Evolutionary conservation across 768 basidiomycete species (phyloP), one percentile per base, ranked within the genome.

Genomic region (Boletus reticuloceps): DNA sequence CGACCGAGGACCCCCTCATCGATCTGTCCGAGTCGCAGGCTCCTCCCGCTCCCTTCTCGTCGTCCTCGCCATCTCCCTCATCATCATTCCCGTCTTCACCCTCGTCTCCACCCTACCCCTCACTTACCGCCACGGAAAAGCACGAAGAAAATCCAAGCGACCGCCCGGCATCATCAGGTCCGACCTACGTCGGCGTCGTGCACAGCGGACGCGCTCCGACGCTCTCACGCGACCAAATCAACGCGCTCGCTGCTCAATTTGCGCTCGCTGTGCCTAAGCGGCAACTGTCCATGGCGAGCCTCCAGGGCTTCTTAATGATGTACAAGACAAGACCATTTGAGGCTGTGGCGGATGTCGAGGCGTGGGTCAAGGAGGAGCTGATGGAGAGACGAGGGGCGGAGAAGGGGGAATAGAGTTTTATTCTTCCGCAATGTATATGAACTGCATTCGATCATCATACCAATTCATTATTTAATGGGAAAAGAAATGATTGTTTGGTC

Each of bases 271-370:
- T 92, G 14, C 81, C 82, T 1, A 75, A 80, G 45, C 67, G 75
- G 27, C 69, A 69, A 54, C 43, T 77, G 12, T 73, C 75, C 36
- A 75, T 79, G 66, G 77, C 79, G 3, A 70, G 69, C 22, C 65
- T 81, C 0, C 79, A 79, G 52, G 82, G 85, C 5, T 89, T 83
- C 65, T 67, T 91, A 56, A 88, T 92, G 85, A 69, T 73, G 19
- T 81, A 86, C 73, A 89, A 90, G 68, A 75, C 72, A 7, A 69
- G 78, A 5, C 87, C 89, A 0, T 67, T 72, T 56, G 79, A 77
- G 14, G 88, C 88, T 9, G 77, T 83, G 14, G 67, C 69, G 22
- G 74, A 75, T 4, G 67, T 76, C 7, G 64, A 61, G 11, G 68
- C 54, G 10, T 88, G 85, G 82, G 74, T 85, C 11, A 76, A 78